Evolutionary conservation across 345 rosid genomes (phyloP), one percentile per base, ranked within the genome.

Genomic region (Brassica rapa): DNA sequence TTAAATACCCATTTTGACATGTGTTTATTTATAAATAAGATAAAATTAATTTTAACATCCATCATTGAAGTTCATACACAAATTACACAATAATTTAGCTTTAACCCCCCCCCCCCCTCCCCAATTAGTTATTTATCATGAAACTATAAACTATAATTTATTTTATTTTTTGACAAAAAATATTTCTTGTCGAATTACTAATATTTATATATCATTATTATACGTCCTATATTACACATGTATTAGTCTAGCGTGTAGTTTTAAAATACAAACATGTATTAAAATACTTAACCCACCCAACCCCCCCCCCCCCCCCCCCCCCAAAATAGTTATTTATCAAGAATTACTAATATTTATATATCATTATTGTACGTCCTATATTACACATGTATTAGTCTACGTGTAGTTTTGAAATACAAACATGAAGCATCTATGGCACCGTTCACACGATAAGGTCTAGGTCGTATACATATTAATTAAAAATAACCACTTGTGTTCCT

Each of bases 391-490:
- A 57, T 12, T 75, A 4, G 65, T 75, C 4, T 53, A 33, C 15
- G 35, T 30, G 15, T 2, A 14, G 30, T 43, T 30, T 75, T 59
- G 15, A 15, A 41, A 60, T 61, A 33, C 27, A 23, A 30, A 41
- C 1, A 60, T 16, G 67, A 67, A 60, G 4, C 55, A 60, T 68
- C n/a, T 32, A 15, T 57, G 62, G n/a, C 11, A 62, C 57, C 56
- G 46, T 70, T 76, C 74, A 77, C 59, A 63, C 68, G 9, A 30
- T 63, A 25, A 24, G 75, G 75, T 70, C 75, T 24, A 16, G 25
- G 29, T 70, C 16, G 30, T 27, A 19, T 53, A 53, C 63, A 68
- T 29, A 5, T 41, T 4, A 77, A 70, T 24, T 49, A 61, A 46
- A 49, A 49, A 32, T 46, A 46, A 1, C 55, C 49, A 62, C 14